Conservation (phyloP, 805 yeast species). For the Aciculoconidium aculeatum region DNA sequence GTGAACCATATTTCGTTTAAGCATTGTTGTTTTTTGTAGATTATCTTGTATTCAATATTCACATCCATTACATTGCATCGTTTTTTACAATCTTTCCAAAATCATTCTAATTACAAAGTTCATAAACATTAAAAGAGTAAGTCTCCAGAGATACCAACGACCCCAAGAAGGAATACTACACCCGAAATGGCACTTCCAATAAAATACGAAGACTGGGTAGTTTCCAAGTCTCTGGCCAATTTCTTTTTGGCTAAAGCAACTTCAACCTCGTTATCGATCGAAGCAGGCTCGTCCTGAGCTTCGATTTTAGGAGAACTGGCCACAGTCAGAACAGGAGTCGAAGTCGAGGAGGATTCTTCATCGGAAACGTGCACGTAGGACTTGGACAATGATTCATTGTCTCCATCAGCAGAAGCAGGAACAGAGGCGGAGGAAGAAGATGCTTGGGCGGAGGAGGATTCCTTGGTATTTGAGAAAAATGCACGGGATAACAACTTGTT, state of each 20-base stretch:
- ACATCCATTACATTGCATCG: too few relatives aligned
- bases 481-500: constrained; percentile 11
- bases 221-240: constrained; percentile 16
- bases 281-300: constrained; percentile 12
- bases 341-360: constrained; percentile 24
- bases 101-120: background rate
- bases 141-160: constrained; percentile 58
- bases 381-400: constrained; percentile 27
- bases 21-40: too few relatives aligned
- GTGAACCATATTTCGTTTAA: too few relatives aligned
- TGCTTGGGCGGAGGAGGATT: constrained; percentile 1
- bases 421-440: background rate
- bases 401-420: constrained; percentile 8
- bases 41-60: too few relatives aligned
- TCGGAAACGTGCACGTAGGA: constrained; percentile 41
- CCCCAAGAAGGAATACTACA: constrained; percentile 42
- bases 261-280: constrained; percentile 39
- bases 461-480: constrained; percentile 1
- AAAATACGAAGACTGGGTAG: constrained; percentile 32
- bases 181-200: constrained; percentile 39
- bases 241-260: constrained; percentile 36
- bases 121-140: constrained; percentile 6
- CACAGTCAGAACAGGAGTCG: constrained; percentile 24
- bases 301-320: constrained; percentile 19
- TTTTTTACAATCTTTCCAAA: constrained; percentile 1